Base-by-base conservation (phyloP, 2,329 filamentous ascomycete genomes). In the Pochonia chlamydosporia region DNA sequence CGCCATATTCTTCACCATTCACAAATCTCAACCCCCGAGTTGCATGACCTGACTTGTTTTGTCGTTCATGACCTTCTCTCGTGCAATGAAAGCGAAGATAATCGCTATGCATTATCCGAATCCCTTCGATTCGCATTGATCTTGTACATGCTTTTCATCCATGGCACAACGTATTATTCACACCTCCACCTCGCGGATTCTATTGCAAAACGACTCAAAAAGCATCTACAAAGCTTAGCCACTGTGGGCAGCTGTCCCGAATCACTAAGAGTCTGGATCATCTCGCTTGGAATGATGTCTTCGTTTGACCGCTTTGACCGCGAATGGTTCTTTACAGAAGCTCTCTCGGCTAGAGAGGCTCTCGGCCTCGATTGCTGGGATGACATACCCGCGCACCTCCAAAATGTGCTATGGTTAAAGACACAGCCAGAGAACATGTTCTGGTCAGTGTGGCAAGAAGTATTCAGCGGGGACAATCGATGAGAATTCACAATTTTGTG, bases 21-120 rank as follows among this genome's bases (percentile, higher is more conserved):
- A 1, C 49, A 59, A 11, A 47, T 75, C 1, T 52, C 70, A 2
- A 61, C 62, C 0, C 73, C 72, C 0, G 63, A 68, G 40, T 66
- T 81, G 1, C 78, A 81, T 48, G 78, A 81, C 46, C 61, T 81
- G 1, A 73, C 74, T 5, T 78, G 73, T 43, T 81, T 76, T 52
- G 70, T 75, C 20, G 59, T 80, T 1, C 77, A 81, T 49, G 66
- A 68, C 20, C 63, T 81, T 1, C 49, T 80, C 1, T 56, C 63
- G 3, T 20, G 9, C 20, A 7, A 39, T 7, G 23, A 48, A 25
- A 3, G 39, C 40, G 1, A 42, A 46, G 18, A 40, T 2, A 16
- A 11, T 5, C 42, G 49, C 8, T 56, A 59, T 21, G 50, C 59
- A 2, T 54, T 63, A 2, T 64, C 69, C 0, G 70, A 76, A 53